A percentile compares a stretch with the other conserved stretches of the same genome.
Evolutionary conservation across 202 grass and related monocot species (phyloP).

Genomic region (Panicum hallii): DNA sequence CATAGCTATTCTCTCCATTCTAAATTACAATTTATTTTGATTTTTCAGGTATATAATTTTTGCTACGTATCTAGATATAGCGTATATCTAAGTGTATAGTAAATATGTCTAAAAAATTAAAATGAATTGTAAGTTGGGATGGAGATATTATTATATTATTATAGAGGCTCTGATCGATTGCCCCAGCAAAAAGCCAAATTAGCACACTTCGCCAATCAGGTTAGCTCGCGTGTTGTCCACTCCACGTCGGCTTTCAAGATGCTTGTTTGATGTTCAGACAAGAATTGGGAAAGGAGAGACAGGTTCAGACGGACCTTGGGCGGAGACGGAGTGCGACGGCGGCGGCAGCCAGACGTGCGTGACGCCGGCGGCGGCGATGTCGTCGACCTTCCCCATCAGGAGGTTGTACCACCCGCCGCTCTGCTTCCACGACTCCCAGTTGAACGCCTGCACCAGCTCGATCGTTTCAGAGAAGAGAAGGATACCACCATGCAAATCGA

Average conservation of each 20-base stretch:
- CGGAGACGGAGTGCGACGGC: slow-evolving; percentile 74
- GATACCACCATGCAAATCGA: background rate
- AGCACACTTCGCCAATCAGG: background rate
- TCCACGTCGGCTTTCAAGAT: background rate
- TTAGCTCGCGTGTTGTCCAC: slow-evolving; percentile 37
- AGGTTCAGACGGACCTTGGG: slow-evolving; percentile 47
- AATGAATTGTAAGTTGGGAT: no score
- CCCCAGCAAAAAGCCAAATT: background rate
- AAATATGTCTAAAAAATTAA: no score
- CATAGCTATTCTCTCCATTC: no score
- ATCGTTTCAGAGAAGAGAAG: background rate
- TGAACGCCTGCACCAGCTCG: slow-evolving; percentile 61
- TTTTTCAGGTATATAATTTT: no score
- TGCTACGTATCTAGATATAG: no score
- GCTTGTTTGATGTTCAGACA: background rate
- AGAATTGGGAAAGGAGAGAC: background rate
- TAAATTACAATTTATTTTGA: no score
- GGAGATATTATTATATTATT: no score
- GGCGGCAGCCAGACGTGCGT: slow-evolving; percentile 92
- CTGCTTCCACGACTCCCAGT: slow-evolving; percentile 86
- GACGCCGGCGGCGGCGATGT: slow-evolving; percentile 66
- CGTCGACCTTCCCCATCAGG: slow-evolving; percentile 61
- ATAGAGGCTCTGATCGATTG: background rate
- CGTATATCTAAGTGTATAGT: no score
- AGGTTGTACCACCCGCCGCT: slow-evolving; percentile 78